These are phyloP conservation scores for Cucumis cinereus DNA, from an alignment of 306 rosid species.

Conservation along the genomic window DNA sequence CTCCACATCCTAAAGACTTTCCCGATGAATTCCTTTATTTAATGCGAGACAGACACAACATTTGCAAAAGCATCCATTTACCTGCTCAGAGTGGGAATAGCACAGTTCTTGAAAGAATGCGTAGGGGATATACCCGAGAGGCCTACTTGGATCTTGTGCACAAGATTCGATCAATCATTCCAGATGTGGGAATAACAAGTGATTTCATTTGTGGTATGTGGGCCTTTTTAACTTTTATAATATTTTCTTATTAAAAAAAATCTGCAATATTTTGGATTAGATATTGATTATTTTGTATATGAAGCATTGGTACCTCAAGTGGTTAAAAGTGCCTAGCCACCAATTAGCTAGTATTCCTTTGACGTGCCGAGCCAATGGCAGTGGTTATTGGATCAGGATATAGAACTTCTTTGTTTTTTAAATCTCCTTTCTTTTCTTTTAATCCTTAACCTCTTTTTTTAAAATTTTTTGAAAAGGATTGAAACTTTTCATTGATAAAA, in stretches of 20 bases:
- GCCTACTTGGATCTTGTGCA: slow-evolving; percentile 87
- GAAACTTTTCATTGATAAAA: too few relatives aligned
- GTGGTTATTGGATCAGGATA: background rate
- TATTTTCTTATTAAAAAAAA: background rate
- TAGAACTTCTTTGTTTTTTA: background rate
- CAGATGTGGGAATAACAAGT: slow-evolving; percentile 84
- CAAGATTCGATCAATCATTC: slow-evolving; percentile 61
- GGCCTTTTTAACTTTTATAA: background rate
- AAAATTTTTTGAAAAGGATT: too few relatives aligned
- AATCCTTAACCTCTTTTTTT: too few relatives aligned
- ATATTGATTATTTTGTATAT: background rate
- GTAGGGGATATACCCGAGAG: slow-evolving; percentile 88
- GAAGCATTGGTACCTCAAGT: background rate
- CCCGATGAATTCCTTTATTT: slow-evolving; percentile 78
- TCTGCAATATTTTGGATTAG: background rate
- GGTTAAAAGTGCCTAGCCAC: background rate
- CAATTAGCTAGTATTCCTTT: background rate
- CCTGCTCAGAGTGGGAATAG: slow-evolving; percentile 89
- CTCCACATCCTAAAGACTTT: slow-evolving; percentile 95
- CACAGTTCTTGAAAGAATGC: slow-evolving; percentile 76
- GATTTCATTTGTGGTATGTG: slow-evolving; percentile 84
- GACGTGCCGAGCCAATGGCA: background rate
- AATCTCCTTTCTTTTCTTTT: background rate
- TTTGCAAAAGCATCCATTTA: slow-evolving; percentile 72
- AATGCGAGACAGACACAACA: slow-evolving; percentile 80